Base-by-base conservation (phyloP, 2,329 filamentous ascomycete genomes). In the Nemania sp. region DNA sequence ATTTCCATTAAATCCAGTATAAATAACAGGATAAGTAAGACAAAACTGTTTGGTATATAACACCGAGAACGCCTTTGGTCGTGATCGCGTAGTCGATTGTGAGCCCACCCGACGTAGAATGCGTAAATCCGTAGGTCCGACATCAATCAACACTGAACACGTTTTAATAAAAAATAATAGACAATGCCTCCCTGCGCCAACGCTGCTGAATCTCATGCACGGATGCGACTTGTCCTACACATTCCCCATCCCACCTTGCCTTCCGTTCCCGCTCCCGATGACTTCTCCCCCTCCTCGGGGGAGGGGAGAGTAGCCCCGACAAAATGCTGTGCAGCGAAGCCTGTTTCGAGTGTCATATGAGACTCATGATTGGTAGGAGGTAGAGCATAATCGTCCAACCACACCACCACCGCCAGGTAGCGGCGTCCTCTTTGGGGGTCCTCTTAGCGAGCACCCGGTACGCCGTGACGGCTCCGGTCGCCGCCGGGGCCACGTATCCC, bases 371-470 rank as follows among this genome's bases (percentile, higher is more conserved):
- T 9, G 64, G 64, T 25, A 66, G 39, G 32, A 65, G 59, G 45
- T 66, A 66, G 29, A 66, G 64, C 15, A 59, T 61, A 6, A 65
- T 56, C 5, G 64, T 66, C 62, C 64, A 66, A 43, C 63, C 47
- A 43, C 59, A 63, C 64, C 64, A 66, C 59, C 54, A 63, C 29
- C 64, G 35, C 64, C 64, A 65, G 15, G 62, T 63, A 25, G 54
- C 32, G 29, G 62, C 64, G 32, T 66, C 64, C 1, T 63, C 62
- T 43, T 61, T 63, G 2, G 64, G 54, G 3, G 59, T 57, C 25
- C 32, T 58, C 52, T 57, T 57, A n/a, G 45, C 51, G n/a, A 65
- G 37, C 13, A 49, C 57, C 10, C 64, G 62, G 29, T 60, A 62
- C 2, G 62, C 60, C 13, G 59, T 63, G 9, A 63, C 11, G 11